Evolutionary conservation across 495 filamentous ascomycete genomes (phyloP).

Genomic region (Jackrogersella minutella): DNA sequence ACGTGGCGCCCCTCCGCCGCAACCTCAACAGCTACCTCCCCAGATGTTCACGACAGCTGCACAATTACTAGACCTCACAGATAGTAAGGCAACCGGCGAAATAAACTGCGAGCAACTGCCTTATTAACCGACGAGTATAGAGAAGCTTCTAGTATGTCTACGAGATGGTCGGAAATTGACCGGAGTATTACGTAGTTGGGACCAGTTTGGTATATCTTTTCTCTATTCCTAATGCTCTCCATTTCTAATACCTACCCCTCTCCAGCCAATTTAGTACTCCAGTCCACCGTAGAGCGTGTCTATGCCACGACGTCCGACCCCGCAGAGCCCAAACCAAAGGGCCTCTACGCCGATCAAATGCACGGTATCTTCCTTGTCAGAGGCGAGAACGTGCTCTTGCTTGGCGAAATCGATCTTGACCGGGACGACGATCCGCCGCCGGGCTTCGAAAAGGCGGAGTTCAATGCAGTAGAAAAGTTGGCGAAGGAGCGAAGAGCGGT

Average conservation of each 20-base stretch:
- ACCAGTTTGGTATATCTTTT: slow-evolving; percentile 84
- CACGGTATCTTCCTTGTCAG: slow-evolving; percentile 88
- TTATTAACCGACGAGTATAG: slow-evolving; percentile 54
- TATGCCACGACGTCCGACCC: slow-evolving; percentile 62
- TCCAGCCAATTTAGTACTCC: slow-evolving; percentile 90
- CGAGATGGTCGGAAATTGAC: slow-evolving; percentile 93
- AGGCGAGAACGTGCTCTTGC: slow-evolving; percentile 89
- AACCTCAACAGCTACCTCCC: slow-evolving; percentile 68
- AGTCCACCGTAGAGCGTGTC: slow-evolving; percentile 87
- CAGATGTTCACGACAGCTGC: slow-evolving; percentile 99
- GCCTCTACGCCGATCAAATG: slow-evolving; percentile 79
- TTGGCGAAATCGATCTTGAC: slow-evolving; percentile 96
- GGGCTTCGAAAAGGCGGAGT: slow-evolving; percentile 70
- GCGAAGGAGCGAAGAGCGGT: slow-evolving; percentile 72
- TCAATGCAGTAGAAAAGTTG: slow-evolving; percentile 73
- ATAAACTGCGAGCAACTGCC: slow-evolving; percentile 8
- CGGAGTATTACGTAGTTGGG: slow-evolving; percentile 93
- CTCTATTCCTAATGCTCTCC: not conserved
- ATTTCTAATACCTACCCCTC: slow-evolving; percentile 3
- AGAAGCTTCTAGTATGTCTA: slow-evolving; percentile 90
- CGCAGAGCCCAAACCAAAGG: slow-evolving; percentile 38
- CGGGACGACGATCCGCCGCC: slow-evolving; percentile 87
- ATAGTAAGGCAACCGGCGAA: slow-evolving; percentile 71
- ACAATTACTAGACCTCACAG: slow-evolving; percentile 91
- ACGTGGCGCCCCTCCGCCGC: slow-evolving; percentile 49